phyloP scores from a whole-genome alignment of 805 yeast genomes.

The Myxozyma udenii region DNA sequence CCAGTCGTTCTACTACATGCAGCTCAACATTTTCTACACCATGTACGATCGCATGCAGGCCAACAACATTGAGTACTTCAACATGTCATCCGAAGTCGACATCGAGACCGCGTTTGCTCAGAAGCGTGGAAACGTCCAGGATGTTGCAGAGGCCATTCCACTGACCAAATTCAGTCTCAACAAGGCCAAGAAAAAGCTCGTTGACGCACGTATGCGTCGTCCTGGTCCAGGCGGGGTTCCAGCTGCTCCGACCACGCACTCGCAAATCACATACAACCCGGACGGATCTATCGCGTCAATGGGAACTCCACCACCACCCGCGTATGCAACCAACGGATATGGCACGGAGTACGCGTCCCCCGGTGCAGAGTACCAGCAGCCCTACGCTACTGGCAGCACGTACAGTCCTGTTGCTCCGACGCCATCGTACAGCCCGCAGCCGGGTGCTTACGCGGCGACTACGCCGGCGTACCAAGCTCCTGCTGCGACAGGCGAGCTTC shows the following conservation, averaged over 20 bases:
- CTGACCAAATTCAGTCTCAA: slow-evolving; percentile 71
- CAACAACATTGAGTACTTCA: slow-evolving; percentile 95
- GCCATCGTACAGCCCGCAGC: slow-evolving; percentile 9
- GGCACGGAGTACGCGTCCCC: slow-evolving; percentile 9
- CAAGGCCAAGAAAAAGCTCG: slow-evolving; percentile 15
- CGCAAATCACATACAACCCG: not conserved
- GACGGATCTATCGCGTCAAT: not conserved
- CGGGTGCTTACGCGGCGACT: slow-evolving; percentile 7
- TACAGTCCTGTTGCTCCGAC: slow-evolving; percentile 3
- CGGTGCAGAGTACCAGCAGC: slow-evolving; percentile 4
- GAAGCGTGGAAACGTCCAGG: slow-evolving; percentile 90
- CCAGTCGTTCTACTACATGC: slow-evolving; percentile 95
- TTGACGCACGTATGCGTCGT: slow-evolving; percentile 16
- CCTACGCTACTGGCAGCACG: slow-evolving; percentile 7
- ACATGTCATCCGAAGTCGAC: slow-evolving; percentile 61
- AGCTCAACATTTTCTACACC: slow-evolving; percentile 92
- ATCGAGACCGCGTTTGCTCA: slow-evolving; percentile 71
- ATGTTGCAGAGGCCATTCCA: slow-evolving; percentile 83
- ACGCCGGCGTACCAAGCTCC: slow-evolving; percentile 10
- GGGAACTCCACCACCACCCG: slow-evolving; percentile 38
- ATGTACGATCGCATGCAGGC: slow-evolving; percentile 88
- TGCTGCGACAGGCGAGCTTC: slow-evolving; percentile 1
- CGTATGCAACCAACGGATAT: slow-evolving; percentile 22
- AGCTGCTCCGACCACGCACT: slow-evolving; percentile 2
- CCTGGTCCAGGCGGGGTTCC: slow-evolving; percentile 31